A percentile compares a stretch with the other conserved stretches of the same genome.
These are phyloP conservation scores for Pterocarpus santalinus DNA, from an alignment of 306 rosid genomes.

Conservation along the genomic window DNA sequence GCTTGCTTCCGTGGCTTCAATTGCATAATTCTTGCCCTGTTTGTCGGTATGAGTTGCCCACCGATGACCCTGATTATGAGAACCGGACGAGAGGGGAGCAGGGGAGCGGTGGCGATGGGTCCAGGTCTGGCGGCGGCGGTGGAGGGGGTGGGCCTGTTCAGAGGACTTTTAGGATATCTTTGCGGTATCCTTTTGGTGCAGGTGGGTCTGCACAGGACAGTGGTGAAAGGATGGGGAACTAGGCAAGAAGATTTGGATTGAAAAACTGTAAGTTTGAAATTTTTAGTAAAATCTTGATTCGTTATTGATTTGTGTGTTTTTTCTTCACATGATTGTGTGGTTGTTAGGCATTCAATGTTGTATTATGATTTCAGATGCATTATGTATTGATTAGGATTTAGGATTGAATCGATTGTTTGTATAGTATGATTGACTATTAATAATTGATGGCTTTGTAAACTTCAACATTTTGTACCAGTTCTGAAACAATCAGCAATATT, in stretches of 20 bases:
- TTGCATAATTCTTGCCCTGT: constrained; percentile 96
- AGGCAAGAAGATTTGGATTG: constrained; percentile 56
- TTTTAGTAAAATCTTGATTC: not conserved
- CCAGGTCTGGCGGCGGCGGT: constrained; percentile 50
- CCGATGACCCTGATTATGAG: constrained; percentile 84
- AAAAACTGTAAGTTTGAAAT: constrained; percentile 46
- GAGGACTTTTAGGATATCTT: constrained; percentile 57
- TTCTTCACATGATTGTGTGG: not conserved
- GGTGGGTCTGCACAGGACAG: constrained; percentile 46
- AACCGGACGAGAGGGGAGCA: constrained; percentile 43
- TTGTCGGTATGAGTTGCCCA: constrained; percentile 90
- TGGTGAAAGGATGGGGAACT: constrained; percentile 41
- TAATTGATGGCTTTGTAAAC: not conserved
- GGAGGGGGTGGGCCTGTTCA: constrained; percentile 47
- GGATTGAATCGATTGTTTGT: not conserved
- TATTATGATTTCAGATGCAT: constrained; percentile 5
- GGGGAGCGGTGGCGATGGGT: constrained; percentile 41
- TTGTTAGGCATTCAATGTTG: not conserved
- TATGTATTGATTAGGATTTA: constrained; percentile 1
- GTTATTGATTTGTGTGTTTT: not conserved
- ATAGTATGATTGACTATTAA: not conserved
- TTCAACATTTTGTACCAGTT: not conserved
- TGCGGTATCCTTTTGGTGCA: constrained; percentile 51
- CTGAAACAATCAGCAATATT: not conserved
- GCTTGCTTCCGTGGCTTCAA: constrained; percentile 87